Conservation (phyloP, 495 filamentous ascomycete species). For the Lasiosphaeria hispida region DNA sequence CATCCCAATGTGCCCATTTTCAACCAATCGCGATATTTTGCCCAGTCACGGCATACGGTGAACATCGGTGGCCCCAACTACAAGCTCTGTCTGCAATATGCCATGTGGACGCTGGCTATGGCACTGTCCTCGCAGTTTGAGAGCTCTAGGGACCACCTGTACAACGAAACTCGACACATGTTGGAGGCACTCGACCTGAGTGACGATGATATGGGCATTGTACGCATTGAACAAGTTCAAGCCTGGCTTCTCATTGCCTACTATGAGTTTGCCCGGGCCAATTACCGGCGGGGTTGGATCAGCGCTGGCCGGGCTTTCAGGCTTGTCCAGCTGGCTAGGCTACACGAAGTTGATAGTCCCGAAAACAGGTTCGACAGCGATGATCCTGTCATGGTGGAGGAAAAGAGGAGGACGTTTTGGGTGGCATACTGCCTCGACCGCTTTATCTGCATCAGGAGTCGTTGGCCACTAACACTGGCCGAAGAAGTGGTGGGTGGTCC, state of each 20-base stretch:
- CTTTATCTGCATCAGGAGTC: slow-evolving; percentile 48
- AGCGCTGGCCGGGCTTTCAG: slow-evolving; percentile 56
- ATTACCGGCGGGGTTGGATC: slow-evolving; percentile 48
- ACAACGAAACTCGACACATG: slow-evolving; percentile 48
- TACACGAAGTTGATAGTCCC: slow-evolving; percentile 49
- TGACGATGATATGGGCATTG: slow-evolving; percentile 23
- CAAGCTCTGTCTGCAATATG: slow-evolving; percentile 48
- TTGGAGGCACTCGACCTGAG: slow-evolving; percentile 39
- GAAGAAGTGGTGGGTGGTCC: slow-evolving; percentile 47
- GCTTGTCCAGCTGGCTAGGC: slow-evolving; percentile 47
- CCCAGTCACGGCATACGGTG: slow-evolving; percentile 17
- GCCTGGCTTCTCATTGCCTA: slow-evolving; percentile 54
- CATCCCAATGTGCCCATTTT: slow-evolving; percentile 55
- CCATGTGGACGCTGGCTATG: slow-evolving; percentile 57
- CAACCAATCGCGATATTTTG: slow-evolving; percentile 39
- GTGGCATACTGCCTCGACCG: slow-evolving; percentile 55
- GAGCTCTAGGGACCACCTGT: slow-evolving; percentile 43
- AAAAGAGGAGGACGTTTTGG: slow-evolving; percentile 55
- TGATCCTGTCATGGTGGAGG: slow-evolving; percentile 40
- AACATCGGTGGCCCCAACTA: slow-evolving; percentile 26
- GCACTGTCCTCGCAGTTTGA: slow-evolving; percentile 53
- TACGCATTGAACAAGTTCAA: slow-evolving; percentile 48
- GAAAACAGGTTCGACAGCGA: slow-evolving; percentile 21
- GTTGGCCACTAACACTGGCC: slow-evolving; percentile 47
- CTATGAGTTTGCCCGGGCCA: slow-evolving; percentile 52